Percentiles rank a stretch among this genome's conserved stretches.
Conservation (phyloP, 2,329 filamentous ascomycete species). For the Exophiala bonariae region DNA sequence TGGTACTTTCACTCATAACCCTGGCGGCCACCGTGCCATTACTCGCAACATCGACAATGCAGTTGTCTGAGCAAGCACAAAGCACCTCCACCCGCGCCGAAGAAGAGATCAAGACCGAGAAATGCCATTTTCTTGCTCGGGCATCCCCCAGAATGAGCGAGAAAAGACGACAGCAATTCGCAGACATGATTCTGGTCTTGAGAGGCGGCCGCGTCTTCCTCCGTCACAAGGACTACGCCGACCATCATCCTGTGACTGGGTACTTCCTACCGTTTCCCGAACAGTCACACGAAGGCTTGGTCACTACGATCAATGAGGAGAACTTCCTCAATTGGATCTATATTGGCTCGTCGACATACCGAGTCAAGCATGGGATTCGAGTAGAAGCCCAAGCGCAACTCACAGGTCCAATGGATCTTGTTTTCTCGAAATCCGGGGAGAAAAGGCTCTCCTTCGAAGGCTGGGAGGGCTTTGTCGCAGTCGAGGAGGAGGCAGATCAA, state of each 20-base stretch:
- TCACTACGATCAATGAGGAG: slow-evolving; percentile 19
- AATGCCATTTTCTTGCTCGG: slow-evolving; percentile 17
- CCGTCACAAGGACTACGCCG: slow-evolving; percentile 5
- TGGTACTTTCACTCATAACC: slow-evolving; percentile 21
- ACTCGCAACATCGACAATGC: slow-evolving; percentile 19
- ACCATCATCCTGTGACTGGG: slow-evolving; percentile 38
- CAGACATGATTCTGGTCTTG: slow-evolving; percentile 12
- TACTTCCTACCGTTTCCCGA: slow-evolving; percentile 24
- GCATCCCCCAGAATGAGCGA: slow-evolving; percentile 16
- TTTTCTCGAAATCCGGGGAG: slow-evolving; percentile 27
- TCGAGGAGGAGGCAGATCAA: slow-evolving; percentile 41
- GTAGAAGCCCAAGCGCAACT: slow-evolving; percentile 70
- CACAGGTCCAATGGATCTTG: slow-evolving; percentile 84
- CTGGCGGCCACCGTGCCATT: slow-evolving; percentile 20
- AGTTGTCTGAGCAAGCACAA: slow-evolving; percentile 16
- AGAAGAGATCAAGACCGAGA: slow-evolving; percentile 17
- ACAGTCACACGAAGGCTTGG: slow-evolving; percentile 16
- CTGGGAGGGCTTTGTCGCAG: slow-evolving; percentile 37
- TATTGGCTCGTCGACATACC: slow-evolving; percentile 59
- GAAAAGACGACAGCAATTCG: slow-evolving; percentile 11
- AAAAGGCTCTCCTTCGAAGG: slow-evolving; percentile 36
- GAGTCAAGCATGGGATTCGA: slow-evolving; percentile 66
- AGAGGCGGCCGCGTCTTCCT: slow-evolving; percentile 12
- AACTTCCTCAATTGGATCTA: slow-evolving; percentile 68
- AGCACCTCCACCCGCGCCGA: slow-evolving; percentile 10